These are phyloP conservation scores for Cyclocybe aegerita DNA, from an alignment of 768 basidiomycete genomes.

Conservation along the genomic window DNA sequence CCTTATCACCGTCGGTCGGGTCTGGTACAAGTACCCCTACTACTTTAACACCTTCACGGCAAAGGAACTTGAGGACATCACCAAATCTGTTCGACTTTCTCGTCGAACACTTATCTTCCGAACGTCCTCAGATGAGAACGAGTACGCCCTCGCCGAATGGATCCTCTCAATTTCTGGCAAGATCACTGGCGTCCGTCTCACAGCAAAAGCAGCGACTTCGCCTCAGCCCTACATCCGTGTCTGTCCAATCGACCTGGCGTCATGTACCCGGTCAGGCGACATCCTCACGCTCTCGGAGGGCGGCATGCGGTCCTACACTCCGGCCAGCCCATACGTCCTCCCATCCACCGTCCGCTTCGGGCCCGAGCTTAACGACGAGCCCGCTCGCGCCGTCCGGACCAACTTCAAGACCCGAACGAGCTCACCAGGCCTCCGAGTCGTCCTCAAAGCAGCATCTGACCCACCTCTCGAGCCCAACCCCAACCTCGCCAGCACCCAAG, in stretches of 20 bases:
- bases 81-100: slow-evolving; percentile 31
- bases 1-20: slow-evolving; percentile 34
- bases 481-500: slow-evolving; percentile 17
- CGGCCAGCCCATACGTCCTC: slow-evolving; percentile 29
- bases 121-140: slow-evolving; percentile 27
- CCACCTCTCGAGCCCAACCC: slow-evolving; percentile 36
- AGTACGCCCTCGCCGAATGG: slow-evolving; percentile 42
- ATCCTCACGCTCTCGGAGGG: slow-evolving; percentile 33
- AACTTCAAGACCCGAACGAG: slow-evolving; percentile 36
- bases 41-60: slow-evolving; percentile 39
- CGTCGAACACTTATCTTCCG: slow-evolving; percentile 35
- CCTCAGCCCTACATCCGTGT: slow-evolving; percentile 30
- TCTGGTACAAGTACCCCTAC: slow-evolving; percentile 32
- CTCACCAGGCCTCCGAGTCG: slow-evolving; percentile 26
- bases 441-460: slow-evolving; percentile 33
- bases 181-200: slow-evolving; percentile 34
- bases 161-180: slow-evolving; percentile 32
- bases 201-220: slow-evolving; percentile 35
- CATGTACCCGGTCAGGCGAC: slow-evolving; percentile 34
- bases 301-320: slow-evolving; percentile 34
- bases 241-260: slow-evolving; percentile 36
- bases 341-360: slow-evolving; percentile 31
- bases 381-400: slow-evolving; percentile 29
- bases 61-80: slow-evolving; percentile 31
- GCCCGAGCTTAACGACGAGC: slow-evolving; percentile 30